Conservation (phyloP, 176 grass and related monocot species). For the Avena insularis region DNA sequence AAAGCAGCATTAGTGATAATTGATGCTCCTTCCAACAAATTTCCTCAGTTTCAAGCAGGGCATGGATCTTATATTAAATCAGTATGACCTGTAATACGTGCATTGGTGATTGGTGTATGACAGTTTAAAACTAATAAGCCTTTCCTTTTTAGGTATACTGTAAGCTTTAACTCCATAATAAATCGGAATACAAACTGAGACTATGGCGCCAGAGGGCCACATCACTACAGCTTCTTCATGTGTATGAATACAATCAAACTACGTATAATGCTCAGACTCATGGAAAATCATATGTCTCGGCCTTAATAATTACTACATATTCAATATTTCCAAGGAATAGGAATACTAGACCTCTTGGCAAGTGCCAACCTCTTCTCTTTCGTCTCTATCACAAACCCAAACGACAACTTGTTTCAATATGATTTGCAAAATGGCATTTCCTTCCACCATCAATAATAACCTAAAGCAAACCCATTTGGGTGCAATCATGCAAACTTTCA, state of each 20-base stretch:
- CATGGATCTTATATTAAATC: conserved; percentile 18
- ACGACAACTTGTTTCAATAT: background rate
- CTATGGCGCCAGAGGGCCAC: conserved; percentile 6
- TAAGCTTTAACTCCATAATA: background rate
- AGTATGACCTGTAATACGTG: background rate
- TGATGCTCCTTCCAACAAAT: conserved; percentile 17
- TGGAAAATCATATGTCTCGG: background rate
- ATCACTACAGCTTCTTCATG: background rate
- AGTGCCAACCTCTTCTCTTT: conserved; percentile 10
- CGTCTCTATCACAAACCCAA: background rate
- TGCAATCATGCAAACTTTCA: conserved; percentile 2
- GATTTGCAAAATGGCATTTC: background rate
- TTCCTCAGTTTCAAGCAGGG: conserved; percentile 20
- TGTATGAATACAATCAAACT: background rate
- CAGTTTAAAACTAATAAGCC: conserved; percentile 2
- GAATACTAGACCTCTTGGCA: background rate
- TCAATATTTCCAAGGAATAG: background rate
- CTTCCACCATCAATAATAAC: background rate
- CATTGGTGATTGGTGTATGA: background rate
- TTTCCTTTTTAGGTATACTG: background rate
- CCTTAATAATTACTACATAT: background rate
- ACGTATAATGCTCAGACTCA: background rate
- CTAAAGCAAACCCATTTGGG: background rate
- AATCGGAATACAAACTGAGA: conserved; percentile 2
- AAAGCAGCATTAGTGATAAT: background rate